Percentiles rank a stretch among this genome's conserved stretches.
Conservation (phyloP, 352 stramenopile genomes). For the Pythium vanterpoolii region DNA sequence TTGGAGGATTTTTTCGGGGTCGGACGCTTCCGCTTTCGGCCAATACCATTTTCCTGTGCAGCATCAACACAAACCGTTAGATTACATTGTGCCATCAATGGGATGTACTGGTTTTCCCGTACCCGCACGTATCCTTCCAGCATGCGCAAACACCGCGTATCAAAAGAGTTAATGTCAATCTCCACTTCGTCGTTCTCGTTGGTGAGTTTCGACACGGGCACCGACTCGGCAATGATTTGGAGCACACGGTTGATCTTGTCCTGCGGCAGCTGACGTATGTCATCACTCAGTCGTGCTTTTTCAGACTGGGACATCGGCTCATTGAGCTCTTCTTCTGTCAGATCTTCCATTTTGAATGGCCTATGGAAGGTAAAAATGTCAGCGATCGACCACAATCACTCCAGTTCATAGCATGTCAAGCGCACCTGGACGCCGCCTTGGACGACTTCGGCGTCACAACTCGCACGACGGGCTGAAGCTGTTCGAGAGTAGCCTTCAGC, state of each 20-base stretch:
- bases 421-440: slow-evolving; percentile 60
- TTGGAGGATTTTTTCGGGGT: slow-evolving; percentile 47
- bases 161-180: slow-evolving; percentile 88
- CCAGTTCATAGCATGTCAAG: background rate
- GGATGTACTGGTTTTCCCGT: slow-evolving; percentile 11
- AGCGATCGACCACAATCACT: background rate
- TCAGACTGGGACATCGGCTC: slow-evolving; percentile 84
- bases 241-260: slow-evolving; percentile 89
- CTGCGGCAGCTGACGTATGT: slow-evolving; percentile 78
- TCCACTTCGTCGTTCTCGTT: slow-evolving; percentile 87
- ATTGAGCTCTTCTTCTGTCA: slow-evolving; percentile 86
- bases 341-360: slow-evolving; percentile 87
- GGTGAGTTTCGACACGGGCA: slow-evolving; percentile 78
- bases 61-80: background rate
- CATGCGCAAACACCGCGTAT: slow-evolving; percentile 83
- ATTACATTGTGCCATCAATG: background rate
- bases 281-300: slow-evolving; percentile 73
- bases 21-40: slow-evolving; percentile 79
- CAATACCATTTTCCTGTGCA: slow-evolving; percentile 83
- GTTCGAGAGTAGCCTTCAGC: slow-evolving; percentile 83
- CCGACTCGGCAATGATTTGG: slow-evolving; percentile 85
- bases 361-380: slow-evolving; percentile 24
- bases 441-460: slow-evolving; percentile 35
- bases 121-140: slow-evolving; percentile 88
- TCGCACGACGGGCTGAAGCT: slow-evolving; percentile 63